A percentile compares a stretch with the other conserved stretches of the same genome.
These are phyloP conservation scores for Vitis hybrid DNA, from an alignment of 177 flowering plant species.

Conservation along the genomic window DNA sequence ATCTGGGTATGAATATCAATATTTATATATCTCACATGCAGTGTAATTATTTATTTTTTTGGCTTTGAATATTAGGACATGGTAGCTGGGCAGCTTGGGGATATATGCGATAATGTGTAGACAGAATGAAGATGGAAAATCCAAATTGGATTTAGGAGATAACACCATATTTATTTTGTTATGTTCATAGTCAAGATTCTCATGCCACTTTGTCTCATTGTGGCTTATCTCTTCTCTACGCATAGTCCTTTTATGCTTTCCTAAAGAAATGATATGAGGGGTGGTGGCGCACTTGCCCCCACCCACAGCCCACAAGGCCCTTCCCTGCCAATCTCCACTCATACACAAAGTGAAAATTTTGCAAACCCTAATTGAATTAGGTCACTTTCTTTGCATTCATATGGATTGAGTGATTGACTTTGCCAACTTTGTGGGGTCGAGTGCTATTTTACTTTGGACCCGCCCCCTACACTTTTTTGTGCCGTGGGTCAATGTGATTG, in stretches of 20 bases:
- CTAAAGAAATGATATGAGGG: not conserved
- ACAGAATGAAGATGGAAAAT: constrained; percentile 8
- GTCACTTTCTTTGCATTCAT: not conserved
- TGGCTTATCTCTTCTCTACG: constrained; percentile 5
- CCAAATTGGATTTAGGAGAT: constrained; percentile 3
- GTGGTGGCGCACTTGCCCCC: constrained; percentile 8
- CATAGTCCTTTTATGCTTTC: not conserved
- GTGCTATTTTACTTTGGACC: not conserved
- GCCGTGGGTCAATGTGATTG: not conserved
- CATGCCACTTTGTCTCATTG: constrained; percentile 13
- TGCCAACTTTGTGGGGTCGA: constrained; percentile 1
- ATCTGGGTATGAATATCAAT: no score
- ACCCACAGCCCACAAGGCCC: not conserved
- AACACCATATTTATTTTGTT: not conserved
- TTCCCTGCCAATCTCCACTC: not conserved
- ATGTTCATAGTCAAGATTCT: constrained; percentile 25
- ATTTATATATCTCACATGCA: no score
- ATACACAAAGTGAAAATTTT: not conserved
- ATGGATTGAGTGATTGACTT: constrained; percentile 6
- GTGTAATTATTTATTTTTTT: no score
- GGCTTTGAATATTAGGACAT: no score
- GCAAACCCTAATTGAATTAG: no score
- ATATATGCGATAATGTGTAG: not conserved
- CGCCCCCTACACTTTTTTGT: not conserved
- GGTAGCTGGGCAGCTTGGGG: no score